Base-by-base conservation (phyloP, 2,329 filamentous ascomycete species). In the Tolypocladium nubicola region DNA sequence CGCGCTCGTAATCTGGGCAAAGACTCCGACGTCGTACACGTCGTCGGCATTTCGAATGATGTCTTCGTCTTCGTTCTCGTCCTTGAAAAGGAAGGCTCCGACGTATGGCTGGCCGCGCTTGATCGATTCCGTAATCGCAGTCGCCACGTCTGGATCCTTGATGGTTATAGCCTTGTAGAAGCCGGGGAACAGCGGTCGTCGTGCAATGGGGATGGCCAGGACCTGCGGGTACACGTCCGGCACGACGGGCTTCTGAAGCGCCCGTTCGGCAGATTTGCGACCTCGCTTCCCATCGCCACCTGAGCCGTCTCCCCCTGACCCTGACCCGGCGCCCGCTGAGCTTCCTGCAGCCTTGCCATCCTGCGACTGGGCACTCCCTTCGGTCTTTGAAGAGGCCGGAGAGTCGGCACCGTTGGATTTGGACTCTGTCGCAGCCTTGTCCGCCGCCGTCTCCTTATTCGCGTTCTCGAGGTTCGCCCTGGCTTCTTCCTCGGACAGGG, bases 151-250 rank as follows among this genome's bases (percentile, higher is more conserved):
- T 21, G 89, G 89, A 67, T 99, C 91, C 69, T 90, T 87, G 64
- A 99, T 96, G 4, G 93, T 99, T 64, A 99, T 94, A 11, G 94
- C 93, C 75, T 99, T 99, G 78, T 99, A 99, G 74, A 97, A 99
- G 1, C 94, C 94, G 1, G 94, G 94, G 73, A 97, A 99, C 14
- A 99, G 77, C 13, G 94, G 94, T 56, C 94, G 83, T 71, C 95
- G 91, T 35, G 90, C 89, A 66, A 99, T 97, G 9, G 94, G 94
- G 57, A 99, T 96, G 2, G 93, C 93, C 81, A 99, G 90, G 57
- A 99, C 92, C 70, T 97, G 94, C 4, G 94, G 94, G 70, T 99
- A 99, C 49, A 97, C 86, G 60, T 99, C 94, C 16, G 94, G 94
- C 16, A 97, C 88, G 3, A 87, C 84, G 1, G 91, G 89, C 74